Evolutionary conservation across 1,139 yeast genomes (phyloP), one percentile per base, ranked within the genome.

Genomic region (Casaregolazyma lundiana): DNA sequence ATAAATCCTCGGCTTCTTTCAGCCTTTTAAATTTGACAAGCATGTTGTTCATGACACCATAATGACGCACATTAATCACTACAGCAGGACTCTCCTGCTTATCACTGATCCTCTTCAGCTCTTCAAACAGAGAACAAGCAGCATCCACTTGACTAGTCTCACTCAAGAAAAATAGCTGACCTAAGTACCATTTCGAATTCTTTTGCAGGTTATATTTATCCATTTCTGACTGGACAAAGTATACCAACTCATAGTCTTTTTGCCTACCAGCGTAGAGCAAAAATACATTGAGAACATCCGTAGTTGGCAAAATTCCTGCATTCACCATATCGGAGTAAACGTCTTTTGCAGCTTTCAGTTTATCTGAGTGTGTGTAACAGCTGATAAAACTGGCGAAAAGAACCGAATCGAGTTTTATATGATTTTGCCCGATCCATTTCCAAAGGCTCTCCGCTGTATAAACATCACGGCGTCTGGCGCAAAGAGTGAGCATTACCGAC

Each of bases 401-500:
- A 4, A 45, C 50, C 11, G 34, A 40, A 39, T 64, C 67, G 1
- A 66, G 67, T 21, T 48, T 41, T 17, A 61, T 41, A 9, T 53
- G 43, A 17, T 40, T 42, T n/a, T 44, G 30, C n/a, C 45, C 39
- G 16, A 58, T 56, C 64, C 65, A 63, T n/a, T 52, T 26, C 47
- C 62, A 62, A 4, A 67, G 43, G 9, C 50, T 50, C 24, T 55
- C 54, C 1, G 66, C 69, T 15, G 60, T 50, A 9, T 47, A 49
- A 9, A 49, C 26, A 44, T 67, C 70, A 17, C 65, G 56, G 5
- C 62, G 47, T 24, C 51, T 50, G 3, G 67, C 56, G 44, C 68
- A 68, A 2, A 60, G 52, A 4, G 66, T 51, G 26, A 67, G 45
- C 24, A 67, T 41, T 9, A 60, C 49, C 3, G 68, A 53, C 4